These are phyloP conservation scores for Raphidocelis subcapitata DNA, from an alignment of 139 green algal genomes.

Conservation along the genomic window DNA sequence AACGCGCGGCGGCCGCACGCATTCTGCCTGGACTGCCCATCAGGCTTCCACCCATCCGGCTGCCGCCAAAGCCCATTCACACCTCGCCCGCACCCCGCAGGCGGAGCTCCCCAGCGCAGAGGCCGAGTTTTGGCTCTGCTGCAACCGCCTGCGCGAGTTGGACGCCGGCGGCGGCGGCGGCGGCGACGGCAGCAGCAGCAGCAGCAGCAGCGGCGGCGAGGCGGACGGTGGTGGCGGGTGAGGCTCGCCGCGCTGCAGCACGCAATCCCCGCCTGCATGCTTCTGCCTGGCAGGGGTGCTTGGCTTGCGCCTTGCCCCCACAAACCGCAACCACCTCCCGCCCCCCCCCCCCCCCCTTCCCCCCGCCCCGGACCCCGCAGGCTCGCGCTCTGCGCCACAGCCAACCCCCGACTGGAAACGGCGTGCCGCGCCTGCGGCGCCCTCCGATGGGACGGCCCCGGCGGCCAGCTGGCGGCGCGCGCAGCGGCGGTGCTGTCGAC, in stretches of 20 bases:
- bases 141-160: no score
- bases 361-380: not conserved
- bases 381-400: not conserved
- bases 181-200: not conserved
- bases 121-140: no score
- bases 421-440: slow-evolving; percentile 3
- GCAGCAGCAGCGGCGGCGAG: not conserved
- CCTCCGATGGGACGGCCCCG: slow-evolving; percentile 10
- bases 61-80: no score
- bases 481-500: slow-evolving; percentile 10
- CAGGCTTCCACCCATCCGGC: no score
- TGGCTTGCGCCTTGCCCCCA: not conserved
- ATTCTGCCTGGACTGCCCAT: no score
- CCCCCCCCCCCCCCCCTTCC: not conserved
- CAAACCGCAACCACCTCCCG: not conserved
- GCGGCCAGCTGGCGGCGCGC: slow-evolving; percentile 14
- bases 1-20: no score
- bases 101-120: no score
- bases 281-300: not conserved
- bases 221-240: not conserved
- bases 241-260: not conserved
- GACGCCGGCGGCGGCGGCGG: not conserved
- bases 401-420: not conserved
- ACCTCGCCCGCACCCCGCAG: no score
- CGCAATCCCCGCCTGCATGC: not conserved